Evolutionary conservation across 257 asterid species (phyloP).

Genomic region (Apocynum venetum): DNA sequence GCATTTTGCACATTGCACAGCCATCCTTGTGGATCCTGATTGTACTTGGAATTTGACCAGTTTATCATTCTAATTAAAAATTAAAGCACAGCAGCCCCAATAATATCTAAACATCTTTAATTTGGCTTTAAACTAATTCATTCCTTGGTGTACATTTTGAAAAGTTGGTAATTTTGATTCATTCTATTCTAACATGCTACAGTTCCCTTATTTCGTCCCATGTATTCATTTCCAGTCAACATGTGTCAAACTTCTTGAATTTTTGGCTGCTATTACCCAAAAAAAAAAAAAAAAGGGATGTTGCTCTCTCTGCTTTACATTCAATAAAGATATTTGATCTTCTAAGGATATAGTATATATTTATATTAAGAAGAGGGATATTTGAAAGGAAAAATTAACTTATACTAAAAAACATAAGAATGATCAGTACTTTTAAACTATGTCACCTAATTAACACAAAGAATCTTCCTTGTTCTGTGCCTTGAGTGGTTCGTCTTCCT

Average conservation of each 20-base stretch:
- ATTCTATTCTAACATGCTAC: neutral
- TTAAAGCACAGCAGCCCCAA: too few species aligned
- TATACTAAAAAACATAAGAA: neutral
- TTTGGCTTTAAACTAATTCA: neutral
- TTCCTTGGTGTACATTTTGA: neutral
- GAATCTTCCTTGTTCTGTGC: constrained; percentile 24
- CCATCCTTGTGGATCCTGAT: too few species aligned
- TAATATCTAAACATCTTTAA: neutral
- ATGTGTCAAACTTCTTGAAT: constrained; percentile 7
- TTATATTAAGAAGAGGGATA: neutral
- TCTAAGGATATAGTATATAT: neutral
- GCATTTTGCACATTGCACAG: too few species aligned
- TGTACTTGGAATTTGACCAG: too few species aligned
- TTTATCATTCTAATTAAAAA: too few species aligned
- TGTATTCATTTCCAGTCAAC: neutral
- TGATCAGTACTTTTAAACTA: neutral
- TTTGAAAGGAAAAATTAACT: neutral
- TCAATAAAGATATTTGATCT: neutral
- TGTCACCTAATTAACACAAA: constrained; percentile 22
- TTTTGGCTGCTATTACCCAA: neutral
- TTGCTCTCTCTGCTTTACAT: constrained; percentile 1
- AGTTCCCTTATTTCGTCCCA: neutral
- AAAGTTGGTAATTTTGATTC: constrained; percentile 17
- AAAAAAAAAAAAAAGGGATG: neutral
- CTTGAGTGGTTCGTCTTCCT: constrained; percentile 11